Conservation (phyloP, 1,139 yeast genomes). For the Candida freyschussii region DNA sequence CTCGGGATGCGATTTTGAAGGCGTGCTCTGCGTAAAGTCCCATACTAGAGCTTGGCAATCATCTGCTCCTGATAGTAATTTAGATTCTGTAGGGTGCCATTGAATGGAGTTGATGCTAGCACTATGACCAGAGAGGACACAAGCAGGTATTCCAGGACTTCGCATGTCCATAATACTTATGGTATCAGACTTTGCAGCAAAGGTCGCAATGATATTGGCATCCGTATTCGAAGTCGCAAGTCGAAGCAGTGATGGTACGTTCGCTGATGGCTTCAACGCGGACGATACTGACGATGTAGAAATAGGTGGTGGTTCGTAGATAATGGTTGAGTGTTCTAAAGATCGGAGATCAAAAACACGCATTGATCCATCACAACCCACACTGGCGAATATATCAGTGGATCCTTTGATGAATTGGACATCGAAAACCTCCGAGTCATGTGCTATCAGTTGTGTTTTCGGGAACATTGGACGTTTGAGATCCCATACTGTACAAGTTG, state of each 20-base stretch:
- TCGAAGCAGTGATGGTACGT: conserved; percentile 53
- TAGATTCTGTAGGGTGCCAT: conserved; percentile 80
- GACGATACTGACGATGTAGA: conserved; percentile 3
- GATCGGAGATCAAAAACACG: conserved; percentile 86
- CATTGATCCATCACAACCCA: conserved; percentile 94
- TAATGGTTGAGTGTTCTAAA: conserved; percentile 89
- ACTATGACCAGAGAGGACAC: conserved; percentile 63
- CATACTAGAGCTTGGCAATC: conserved; percentile 88
- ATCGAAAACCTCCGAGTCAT: conserved; percentile 92
- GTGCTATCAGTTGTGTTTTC: conserved; percentile 92
- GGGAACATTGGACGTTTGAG: conserved; percentile 55
- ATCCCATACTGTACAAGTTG: conserved; percentile 98
- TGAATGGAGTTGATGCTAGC: conserved; percentile 63
- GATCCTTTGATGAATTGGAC: conserved; percentile 78
- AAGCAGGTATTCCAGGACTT: conserved; percentile 79
- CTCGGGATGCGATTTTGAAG: conserved; percentile 24
- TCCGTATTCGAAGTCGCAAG: conserved; percentile 77
- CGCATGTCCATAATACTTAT: conserved; percentile 78
- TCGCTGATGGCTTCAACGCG: conserved; percentile 2
- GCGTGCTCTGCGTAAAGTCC: conserved; percentile 48
- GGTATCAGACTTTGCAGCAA: conserved; percentile 65
- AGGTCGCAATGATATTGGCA: conserved; percentile 74
- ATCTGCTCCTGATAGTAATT: conserved; percentile 74
- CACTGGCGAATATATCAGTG: conserved; percentile 80
- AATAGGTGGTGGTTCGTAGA: conserved; percentile 59